Base-by-base conservation (phyloP, 805 yeast species). In the Kluyveromyces lactis region DNA sequence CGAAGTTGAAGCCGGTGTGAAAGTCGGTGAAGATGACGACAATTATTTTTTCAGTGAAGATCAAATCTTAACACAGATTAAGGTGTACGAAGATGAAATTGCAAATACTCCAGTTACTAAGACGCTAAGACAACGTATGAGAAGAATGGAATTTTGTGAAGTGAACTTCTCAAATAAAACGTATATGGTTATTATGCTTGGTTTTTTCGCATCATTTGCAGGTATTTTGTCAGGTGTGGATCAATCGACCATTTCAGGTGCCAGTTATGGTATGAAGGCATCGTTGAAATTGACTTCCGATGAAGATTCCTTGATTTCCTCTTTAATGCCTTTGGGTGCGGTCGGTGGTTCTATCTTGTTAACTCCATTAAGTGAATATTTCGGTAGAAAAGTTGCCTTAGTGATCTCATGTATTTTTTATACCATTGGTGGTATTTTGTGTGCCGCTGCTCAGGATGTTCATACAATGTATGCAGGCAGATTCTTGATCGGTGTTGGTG, bases 311-410 rank as follows among this genome's bases (percentile, higher is more conserved):
- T 64, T 77, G 44, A 71, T 77, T 15, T 67, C 75, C 28, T 65
- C 80, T 21, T 65, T 75, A 39, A 75, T 78, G 80, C 84, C 85
- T n/a, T 58, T 79, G 33, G 85, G 84, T 47, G 84, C 81, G 26
- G 71, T 78, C 58, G 70, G 71, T 21, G 85, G 86, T 35, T 72
- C 81, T 41, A 62, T 79, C 29, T 51, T 75, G 42, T 67, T 79
- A 67, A 68, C 81, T 2, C 82, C 82, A 3, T 56, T 74, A 45
- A 75, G 71, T 51, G 77, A 74, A 50, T 55, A 41, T 41, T 60
- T 75, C 33, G 84, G 85, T 13, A 69, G 84, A 55, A 69, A 75
- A 46, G 57, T 64, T 42, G 63, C 81, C 8, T 67, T 78, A 49
- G 65, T 76, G 40, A 58, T 73, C 40, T 72, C 82, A 3, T 75